A percentile compares a stretch with the other conserved stretches of the same genome.
These are phyloP conservation scores for Ceratocystis ficicola DNA, from an alignment of 2,329 filamentous ascomycete genomes.

Conservation along the genomic window DNA sequence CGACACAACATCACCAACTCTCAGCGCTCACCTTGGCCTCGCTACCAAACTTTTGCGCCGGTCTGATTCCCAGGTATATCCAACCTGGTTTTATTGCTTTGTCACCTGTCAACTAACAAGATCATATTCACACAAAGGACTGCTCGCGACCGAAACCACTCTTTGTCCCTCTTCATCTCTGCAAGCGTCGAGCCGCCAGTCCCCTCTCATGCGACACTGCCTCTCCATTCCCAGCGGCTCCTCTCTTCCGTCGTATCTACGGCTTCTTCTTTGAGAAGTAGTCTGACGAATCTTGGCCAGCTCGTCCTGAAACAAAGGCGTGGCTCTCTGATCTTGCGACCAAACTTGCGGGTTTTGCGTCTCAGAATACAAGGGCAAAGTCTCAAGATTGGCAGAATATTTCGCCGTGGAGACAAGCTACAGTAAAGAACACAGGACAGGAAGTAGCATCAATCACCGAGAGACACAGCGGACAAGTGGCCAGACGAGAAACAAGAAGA, in stretches of 20 bases:
- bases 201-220: neutral
- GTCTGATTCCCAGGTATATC: neutral
- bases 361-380: neutral
- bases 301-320: constrained; percentile 7
- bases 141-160: neutral
- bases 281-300: neutral
- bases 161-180: neutral
- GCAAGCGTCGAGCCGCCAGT: neutral
- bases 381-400: neutral
- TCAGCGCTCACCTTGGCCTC: neutral
- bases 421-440: neutral
- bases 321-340: constrained; percentile 2
- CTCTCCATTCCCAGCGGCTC: neutral
- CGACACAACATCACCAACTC: neutral
- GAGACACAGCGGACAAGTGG: too few species aligned
- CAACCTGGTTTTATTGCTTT: neutral
- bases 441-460: neutral
- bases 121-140: neutral
- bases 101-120: constrained; percentile 10
- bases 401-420: neutral
- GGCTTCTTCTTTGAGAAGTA: neutral
- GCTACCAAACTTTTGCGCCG: neutral
- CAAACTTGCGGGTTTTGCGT: neutral
- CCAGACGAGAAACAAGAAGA: too few species aligned
- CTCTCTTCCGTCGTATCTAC: neutral